Evolutionary conservation across 2,329 filamentous ascomycete genomes (phyloP).

Genomic region (Ophiobolus disseminans): DNA sequence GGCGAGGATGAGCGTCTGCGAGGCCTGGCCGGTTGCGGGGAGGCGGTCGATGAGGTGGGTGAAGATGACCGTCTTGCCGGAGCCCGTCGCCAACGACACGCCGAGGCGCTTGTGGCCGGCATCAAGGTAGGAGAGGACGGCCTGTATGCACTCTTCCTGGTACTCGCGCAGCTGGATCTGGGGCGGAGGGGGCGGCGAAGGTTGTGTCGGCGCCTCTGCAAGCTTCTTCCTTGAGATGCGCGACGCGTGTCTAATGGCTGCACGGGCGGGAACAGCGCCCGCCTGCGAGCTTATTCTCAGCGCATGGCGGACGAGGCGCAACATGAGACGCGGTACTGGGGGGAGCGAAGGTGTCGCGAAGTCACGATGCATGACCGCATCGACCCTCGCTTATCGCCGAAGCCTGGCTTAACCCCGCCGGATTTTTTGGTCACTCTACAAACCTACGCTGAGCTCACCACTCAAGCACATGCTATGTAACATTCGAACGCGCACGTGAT

Average conservation of each 20-base stretch:
- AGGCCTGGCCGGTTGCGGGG: conserved; percentile 62
- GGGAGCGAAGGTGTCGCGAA: conserved; percentile 28
- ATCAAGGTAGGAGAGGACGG: conserved; percentile 73
- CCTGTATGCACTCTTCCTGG: conserved; percentile 89
- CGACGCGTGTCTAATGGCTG: conserved; percentile 26
- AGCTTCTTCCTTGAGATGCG: conserved; percentile 3
- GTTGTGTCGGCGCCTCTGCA: background rate
- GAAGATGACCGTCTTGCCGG: conserved; percentile 95
- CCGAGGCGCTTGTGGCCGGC: conserved; percentile 80
- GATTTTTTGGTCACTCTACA: conserved; percentile 5
- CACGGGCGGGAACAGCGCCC: conserved; percentile 10
- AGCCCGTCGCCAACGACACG: conserved; percentile 84
- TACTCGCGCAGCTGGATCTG: conserved; percentile 76
- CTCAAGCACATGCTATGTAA: background rate
- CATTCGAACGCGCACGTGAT: background rate
- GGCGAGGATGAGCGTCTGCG: conserved; percentile 87
- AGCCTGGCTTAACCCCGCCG: conserved; percentile 12
- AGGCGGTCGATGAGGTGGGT: conserved; percentile 90
- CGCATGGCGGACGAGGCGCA: conserved; percentile 38
- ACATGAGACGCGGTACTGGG: conserved; percentile 34
- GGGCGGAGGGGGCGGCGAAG: conserved; percentile 21
- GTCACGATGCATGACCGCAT: conserved; percentile 29
- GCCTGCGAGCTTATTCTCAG: conserved; percentile 29
- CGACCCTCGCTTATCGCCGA: conserved; percentile 10
- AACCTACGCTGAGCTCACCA: background rate